These are phyloP conservation scores for Cymbopogon citratus DNA, from an alignment of 176 grass and related monocot genomes.

Conservation along the genomic window DNA sequence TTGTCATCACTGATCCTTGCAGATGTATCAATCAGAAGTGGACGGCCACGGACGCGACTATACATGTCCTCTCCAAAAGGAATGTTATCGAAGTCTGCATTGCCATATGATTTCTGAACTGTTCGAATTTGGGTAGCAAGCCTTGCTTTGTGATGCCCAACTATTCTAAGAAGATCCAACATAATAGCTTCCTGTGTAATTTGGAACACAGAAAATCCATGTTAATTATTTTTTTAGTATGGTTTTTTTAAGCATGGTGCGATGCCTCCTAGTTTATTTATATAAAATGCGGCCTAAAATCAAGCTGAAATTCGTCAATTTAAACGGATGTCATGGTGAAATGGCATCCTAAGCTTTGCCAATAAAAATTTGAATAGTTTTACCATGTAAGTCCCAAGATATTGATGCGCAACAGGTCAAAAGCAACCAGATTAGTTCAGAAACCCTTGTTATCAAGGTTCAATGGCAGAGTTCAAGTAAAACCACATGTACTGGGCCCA, in stretches of 20 bases:
- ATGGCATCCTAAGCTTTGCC: constrained; percentile 10
- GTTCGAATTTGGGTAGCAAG: constrained; percentile 97
- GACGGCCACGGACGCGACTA: constrained; percentile 41
- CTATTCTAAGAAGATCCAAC: constrained; percentile 95
- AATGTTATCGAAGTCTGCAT: constrained; percentile 85
- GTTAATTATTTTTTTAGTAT: no score
- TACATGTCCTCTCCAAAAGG: constrained; percentile 82
- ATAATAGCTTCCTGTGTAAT: constrained; percentile 78
- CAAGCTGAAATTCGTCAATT: not conserved
- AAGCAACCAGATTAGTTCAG: not conserved
- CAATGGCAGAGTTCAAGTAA: constrained; percentile 9
- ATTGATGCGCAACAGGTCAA: not conserved
- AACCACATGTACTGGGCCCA: not conserved
- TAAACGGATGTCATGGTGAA: not conserved
- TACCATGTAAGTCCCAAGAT: not conserved
- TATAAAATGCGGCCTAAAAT: constrained; percentile 9
- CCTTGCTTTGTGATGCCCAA: constrained; percentile 93
- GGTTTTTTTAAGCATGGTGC: no score
- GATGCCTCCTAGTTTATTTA: not conserved
- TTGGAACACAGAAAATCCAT: constrained; percentile 6
- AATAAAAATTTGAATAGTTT: no score
- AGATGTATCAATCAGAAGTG: constrained; percentile 76
- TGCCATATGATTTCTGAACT: constrained; percentile 93
- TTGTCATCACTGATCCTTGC: constrained; percentile 69
- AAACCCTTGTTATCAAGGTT: not conserved